These are phyloP conservation scores for Metarhizium sp. DNA, from an alignment of 2,329 filamentous ascomycete genomes.

Conservation along the genomic window DNA sequence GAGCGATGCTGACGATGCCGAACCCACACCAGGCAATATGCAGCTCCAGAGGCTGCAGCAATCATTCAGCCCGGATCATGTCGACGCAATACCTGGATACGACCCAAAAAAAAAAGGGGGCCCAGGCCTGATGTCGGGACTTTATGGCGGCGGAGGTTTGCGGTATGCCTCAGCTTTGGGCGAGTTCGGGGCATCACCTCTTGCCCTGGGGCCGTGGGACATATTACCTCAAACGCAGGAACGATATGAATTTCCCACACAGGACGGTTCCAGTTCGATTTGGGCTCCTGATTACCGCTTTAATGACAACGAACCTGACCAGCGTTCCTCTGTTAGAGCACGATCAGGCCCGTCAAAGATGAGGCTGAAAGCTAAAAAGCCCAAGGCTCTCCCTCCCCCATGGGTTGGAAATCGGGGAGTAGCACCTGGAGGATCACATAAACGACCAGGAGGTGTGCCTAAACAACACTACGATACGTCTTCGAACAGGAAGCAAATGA, in stretches of 20 bases:
- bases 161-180: conserved; percentile 6
- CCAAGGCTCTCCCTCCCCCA: not conserved
- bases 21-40: conserved; percentile 3
- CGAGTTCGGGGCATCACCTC: conserved; percentile 11
- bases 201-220: conserved; percentile 10
- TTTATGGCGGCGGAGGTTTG: conserved; percentile 5
- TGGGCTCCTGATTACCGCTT: conserved; percentile 19
- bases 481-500: not conserved
- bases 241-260: conserved; percentile 22
- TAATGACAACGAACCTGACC: conserved; percentile 9
- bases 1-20: conserved; percentile 1
- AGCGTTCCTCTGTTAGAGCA: not conserved
- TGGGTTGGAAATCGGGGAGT: not conserved
- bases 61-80: conserved; percentile 2
- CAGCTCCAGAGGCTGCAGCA: conserved; percentile 5
- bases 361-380: conserved; percentile 5
- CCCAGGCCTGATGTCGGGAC: conserved; percentile 4
- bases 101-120: not conserved
- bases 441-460: not conserved
- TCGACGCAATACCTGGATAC: conserved; percentile 1
- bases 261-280: conserved; percentile 22
- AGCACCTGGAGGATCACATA: not conserved
- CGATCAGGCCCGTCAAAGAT: conserved; percentile 3
- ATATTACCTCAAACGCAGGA: conserved; percentile 11
- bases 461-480: not conserved